These are phyloP conservation scores for Bathelium albidoporum DNA, from an alignment of 495 filamentous ascomycete species.

Conservation along the genomic window DNA sequence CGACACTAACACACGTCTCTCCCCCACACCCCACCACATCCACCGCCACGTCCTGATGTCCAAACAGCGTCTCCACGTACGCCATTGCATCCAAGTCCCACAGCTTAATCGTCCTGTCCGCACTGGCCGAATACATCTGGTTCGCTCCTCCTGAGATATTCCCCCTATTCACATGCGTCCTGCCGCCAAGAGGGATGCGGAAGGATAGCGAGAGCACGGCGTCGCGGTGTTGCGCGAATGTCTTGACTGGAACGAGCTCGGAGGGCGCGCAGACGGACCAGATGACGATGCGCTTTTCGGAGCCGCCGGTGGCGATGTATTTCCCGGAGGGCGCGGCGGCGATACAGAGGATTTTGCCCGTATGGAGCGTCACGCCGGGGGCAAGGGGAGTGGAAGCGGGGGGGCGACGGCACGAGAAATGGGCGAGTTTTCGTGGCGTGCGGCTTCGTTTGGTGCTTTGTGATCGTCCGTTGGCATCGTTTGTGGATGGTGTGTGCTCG, in stretches of 20 bases:
- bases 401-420: conserved; percentile 21
- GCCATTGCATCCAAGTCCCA: conserved; percentile 78
- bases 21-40: conserved; percentile 65
- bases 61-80: conserved; percentile 92
- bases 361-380: conserved; percentile 36
- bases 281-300: conserved; percentile 70
- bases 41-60: conserved; percentile 83
- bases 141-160: conserved; percentile 56
- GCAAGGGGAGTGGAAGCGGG: background rate
- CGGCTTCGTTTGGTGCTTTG: conserved; percentile 55
- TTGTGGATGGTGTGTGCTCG: conserved; percentile 25
- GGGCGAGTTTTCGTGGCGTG: conserved; percentile 61
- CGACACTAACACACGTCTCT: conserved; percentile 84
- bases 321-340: conserved; percentile 81
- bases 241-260: conserved; percentile 59
- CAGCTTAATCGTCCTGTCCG: conserved; percentile 80
- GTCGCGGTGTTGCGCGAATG: conserved; percentile 88
- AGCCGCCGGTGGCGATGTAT: conserved; percentile 81
- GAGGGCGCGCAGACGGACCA: conserved; percentile 57
- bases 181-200: conserved; percentile 28
- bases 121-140: conserved; percentile 78
- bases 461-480: conserved; percentile 41
- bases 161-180: background rate
- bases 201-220: conserved; percentile 77
- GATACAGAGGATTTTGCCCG: conserved; percentile 64